These are phyloP conservation scores for Theobroma grandiflorum DNA, from an alignment of 441 rosid species.

Conservation along the genomic window DNA sequence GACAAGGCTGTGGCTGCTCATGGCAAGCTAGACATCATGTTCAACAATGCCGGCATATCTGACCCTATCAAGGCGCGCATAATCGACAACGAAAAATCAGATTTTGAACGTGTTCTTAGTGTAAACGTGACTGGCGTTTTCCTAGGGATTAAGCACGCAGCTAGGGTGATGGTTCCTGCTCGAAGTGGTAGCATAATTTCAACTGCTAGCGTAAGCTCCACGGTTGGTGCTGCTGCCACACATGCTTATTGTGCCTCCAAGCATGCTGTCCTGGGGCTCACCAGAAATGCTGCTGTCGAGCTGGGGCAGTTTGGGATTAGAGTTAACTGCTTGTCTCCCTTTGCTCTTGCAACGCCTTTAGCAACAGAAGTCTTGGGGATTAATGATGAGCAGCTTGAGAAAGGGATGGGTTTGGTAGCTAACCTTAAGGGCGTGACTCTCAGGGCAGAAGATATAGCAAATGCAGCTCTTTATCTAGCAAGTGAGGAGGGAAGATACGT, in stretches of 20 bases:
- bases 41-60: slow-evolving; percentile 36
- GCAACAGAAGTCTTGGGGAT: neutral
- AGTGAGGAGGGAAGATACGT: slow-evolving; percentile 53
- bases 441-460: slow-evolving; percentile 40
- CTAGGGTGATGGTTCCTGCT: slow-evolving; percentile 46
- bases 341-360: slow-evolving; percentile 33
- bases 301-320: slow-evolving; percentile 49
- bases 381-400: slow-evolving; percentile 22
- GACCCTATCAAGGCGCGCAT: slow-evolving; percentile 37
- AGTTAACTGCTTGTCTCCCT: slow-evolving; percentile 55
- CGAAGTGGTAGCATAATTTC: slow-evolving; percentile 46
- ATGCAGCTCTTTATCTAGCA: slow-evolving; percentile 46
- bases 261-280: slow-evolving; percentile 46
- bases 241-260: slow-evolving; percentile 47
- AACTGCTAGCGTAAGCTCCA: slow-evolving; percentile 48
- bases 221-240: slow-evolving; percentile 33
- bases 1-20: slow-evolving; percentile 36
- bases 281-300: slow-evolving; percentile 41
- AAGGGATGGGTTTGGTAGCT: slow-evolving; percentile 18
- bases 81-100: slow-evolving; percentile 39
- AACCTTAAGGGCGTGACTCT: slow-evolving; percentile 45
- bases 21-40: slow-evolving; percentile 59
- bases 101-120: slow-evolving; percentile 36
- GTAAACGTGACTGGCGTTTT: slow-evolving; percentile 46
- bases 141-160: slow-evolving; percentile 58